Base-by-base conservation (phyloP, 1,284 basidiomycete genomes). In the Gymnopus androsaceus region DNA sequence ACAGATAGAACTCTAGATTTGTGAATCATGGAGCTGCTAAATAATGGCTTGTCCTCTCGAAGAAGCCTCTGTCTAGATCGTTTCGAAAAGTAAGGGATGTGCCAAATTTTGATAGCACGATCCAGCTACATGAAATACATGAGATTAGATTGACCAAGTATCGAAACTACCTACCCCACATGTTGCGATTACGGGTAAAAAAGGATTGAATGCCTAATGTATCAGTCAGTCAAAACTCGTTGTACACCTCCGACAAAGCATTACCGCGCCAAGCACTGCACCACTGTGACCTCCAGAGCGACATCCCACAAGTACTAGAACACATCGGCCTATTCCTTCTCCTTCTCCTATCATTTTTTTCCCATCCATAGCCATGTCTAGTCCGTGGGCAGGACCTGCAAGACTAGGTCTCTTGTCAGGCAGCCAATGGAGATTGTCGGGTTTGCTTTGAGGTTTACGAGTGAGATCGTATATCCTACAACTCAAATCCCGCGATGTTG, bases 71-170 rank as follows among this genome's bases (percentile, higher is more conserved):
- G 67, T 0, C 63, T 61, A 9, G 66, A 51, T 9, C 44, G 25
- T 56, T 73, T 51, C 36, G 67, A 59, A 34, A 42, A 38, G 14
- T 57, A 77, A 68, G 62, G 80, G 60, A 69, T 70, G 38, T 77
- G 72, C 88, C 88, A 91, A 8, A 91, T 87, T 67, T 90, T 90
- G 19, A 89, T 80, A 2, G 76, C 71, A 59, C 86, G 80, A 60
- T 91, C 88, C 62, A 88, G 74, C 88, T 91, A 55, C 36, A 55
- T 34, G 23, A 12, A 28, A 57, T 45, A 64, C 50, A 37, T 54
- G 48, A 34, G 54, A 36, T 33, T 28, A 15, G 49, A 21, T 37
- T 51, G 23, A 17, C 23, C 34, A 48, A 46, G 11, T 50, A 49
- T 15, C 48, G 42, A 45, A 31, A 34, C 30, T 17, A 55, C 80